phyloP scores from a whole-genome alignment of 495 filamentous ascomycete species.

The Rusavskia elegans region DNA sequence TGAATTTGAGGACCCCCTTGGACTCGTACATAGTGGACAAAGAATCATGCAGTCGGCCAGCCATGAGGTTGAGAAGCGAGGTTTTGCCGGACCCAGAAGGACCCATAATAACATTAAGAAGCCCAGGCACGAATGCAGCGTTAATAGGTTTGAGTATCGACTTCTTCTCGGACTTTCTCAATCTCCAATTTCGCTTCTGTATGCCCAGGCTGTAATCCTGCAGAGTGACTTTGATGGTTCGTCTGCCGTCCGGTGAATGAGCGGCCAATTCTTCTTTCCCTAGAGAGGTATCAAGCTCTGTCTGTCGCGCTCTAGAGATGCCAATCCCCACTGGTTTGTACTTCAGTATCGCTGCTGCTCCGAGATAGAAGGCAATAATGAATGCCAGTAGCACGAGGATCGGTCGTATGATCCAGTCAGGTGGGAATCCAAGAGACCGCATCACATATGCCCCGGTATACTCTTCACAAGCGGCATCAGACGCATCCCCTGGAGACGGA shows the following conservation, averaged over 20 bases:
- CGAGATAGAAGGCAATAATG: conserved; percentile 36
- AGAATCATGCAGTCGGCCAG: conserved; percentile 41
- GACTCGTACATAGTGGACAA: conserved; percentile 35
- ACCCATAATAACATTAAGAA: conserved; percentile 63
- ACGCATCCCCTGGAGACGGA: conserved; percentile 36
- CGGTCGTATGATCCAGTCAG: conserved; percentile 44
- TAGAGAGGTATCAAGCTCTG: conserved; percentile 37
- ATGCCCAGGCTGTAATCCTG: conserved; percentile 44
- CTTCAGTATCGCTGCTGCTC: conserved; percentile 38
- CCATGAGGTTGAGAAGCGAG: conserved; percentile 52
- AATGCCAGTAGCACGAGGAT: conserved; percentile 44
- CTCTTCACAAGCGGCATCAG: conserved; percentile 43
- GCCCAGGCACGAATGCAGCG: conserved; percentile 42
- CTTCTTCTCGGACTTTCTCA: conserved; percentile 27
- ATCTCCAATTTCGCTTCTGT: conserved; percentile 36
- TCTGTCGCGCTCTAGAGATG: conserved; percentile 36
- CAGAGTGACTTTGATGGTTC: conserved; percentile 42
- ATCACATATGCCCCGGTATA: conserved; percentile 55
- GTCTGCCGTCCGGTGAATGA: conserved; percentile 32
- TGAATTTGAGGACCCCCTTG: conserved; percentile 46
- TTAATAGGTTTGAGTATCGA: conserved; percentile 49
- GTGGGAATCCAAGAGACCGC: conserved; percentile 44
- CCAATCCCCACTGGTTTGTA: conserved; percentile 44
- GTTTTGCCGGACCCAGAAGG: conserved; percentile 64
- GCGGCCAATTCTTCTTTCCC: conserved; percentile 45